A percentile compares a stretch with the other conserved stretches of the same genome.
Evolutionary conservation across 2,329 filamentous ascomycete genomes (phyloP).

Genomic region (Penicillium psychrosexuale): DNA sequence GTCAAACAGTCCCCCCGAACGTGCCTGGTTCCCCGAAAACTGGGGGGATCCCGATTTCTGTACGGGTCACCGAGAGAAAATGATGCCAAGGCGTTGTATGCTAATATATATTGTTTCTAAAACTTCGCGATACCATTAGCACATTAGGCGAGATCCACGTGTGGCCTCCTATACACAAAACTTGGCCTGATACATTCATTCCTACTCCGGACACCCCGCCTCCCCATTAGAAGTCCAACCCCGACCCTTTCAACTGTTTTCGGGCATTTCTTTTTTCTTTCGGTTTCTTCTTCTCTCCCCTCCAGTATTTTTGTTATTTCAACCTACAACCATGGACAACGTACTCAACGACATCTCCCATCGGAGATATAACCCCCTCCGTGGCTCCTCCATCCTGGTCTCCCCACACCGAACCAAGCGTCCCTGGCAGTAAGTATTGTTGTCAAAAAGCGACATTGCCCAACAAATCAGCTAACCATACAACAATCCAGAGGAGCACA

Average conservation of each 20-base stretch:
- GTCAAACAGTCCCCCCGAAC: not conserved
- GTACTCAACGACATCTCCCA: slow-evolving; percentile 96
- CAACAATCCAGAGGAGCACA: slow-evolving; percentile 64
- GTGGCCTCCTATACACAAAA: not conserved
- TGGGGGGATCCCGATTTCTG: slow-evolving; percentile 23
- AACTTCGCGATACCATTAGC: not conserved
- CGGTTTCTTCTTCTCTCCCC: not conserved
- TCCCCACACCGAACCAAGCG: slow-evolving; percentile 95
- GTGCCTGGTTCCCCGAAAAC: slow-evolving; percentile 8
- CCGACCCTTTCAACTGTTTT: slow-evolving; percentile 1
- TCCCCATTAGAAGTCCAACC: slow-evolving; percentile 17
- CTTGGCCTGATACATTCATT: not conserved
- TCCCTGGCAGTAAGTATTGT: slow-evolving; percentile 84
- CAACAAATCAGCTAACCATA: not conserved
- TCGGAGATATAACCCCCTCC: slow-evolving; percentile 85
- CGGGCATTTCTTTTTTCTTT: slow-evolving; percentile 2
- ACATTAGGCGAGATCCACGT: not conserved
- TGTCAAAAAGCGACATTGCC: not conserved
- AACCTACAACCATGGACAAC: slow-evolving; percentile 58
- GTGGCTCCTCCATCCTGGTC: slow-evolving; percentile 87
- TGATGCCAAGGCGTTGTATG: slow-evolving; percentile 7
- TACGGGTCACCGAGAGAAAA: slow-evolving; percentile 21
- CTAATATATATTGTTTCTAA: not conserved
- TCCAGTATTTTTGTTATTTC: slow-evolving; percentile 3
- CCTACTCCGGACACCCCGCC: slow-evolving; percentile 21